Evolutionary conservation across 75 land plant species (phyloP).

Genomic region (Pinus albicaulis): DNA sequence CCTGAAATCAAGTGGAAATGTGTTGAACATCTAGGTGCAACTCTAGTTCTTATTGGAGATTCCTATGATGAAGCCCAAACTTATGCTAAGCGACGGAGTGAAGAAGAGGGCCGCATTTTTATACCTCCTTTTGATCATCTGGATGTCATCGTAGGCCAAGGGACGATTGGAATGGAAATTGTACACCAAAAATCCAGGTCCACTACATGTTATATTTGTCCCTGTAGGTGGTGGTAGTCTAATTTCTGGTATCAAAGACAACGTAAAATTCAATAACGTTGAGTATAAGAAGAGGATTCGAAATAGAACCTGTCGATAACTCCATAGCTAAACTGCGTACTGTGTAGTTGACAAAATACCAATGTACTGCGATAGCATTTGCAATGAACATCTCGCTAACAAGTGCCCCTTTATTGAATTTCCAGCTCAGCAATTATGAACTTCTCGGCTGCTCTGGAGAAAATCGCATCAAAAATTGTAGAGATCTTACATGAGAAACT

Average conservation of each 20-base stretch:
- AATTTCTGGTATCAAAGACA: too few species aligned
- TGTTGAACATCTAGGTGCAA: too few species aligned
- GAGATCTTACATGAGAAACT: neutral
- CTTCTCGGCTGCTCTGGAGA: neutral
- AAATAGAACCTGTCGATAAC: too few species aligned
- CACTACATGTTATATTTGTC: slow-evolving; percentile 19
- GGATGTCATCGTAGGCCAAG: too few species aligned
- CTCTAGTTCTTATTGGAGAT: slow-evolving; percentile 24
- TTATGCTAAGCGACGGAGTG: slow-evolving; percentile 11
- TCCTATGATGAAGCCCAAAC: slow-evolving; percentile 26
- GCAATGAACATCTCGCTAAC: too few species aligned
- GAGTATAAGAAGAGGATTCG: too few species aligned
- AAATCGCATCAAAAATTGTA: neutral
- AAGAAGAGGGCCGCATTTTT: slow-evolving; percentile 17
- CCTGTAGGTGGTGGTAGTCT: slow-evolving; percentile 26
- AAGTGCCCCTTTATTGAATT: too few species aligned
- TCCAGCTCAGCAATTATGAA: neutral
- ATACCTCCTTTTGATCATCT: slow-evolving; percentile 2
- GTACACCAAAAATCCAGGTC: slow-evolving; percentile 14
- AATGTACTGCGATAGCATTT: too few species aligned
- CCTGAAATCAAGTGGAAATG: too few species aligned
- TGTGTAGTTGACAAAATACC: too few species aligned
- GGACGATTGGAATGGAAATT: neutral
- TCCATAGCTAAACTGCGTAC: too few species aligned
- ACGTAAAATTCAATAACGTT: too few species aligned